Evolutionary conservation across 164 flowering plant species (phyloP), one percentile per base, ranked within the genome.

Genomic region (Annona squamosa): DNA sequence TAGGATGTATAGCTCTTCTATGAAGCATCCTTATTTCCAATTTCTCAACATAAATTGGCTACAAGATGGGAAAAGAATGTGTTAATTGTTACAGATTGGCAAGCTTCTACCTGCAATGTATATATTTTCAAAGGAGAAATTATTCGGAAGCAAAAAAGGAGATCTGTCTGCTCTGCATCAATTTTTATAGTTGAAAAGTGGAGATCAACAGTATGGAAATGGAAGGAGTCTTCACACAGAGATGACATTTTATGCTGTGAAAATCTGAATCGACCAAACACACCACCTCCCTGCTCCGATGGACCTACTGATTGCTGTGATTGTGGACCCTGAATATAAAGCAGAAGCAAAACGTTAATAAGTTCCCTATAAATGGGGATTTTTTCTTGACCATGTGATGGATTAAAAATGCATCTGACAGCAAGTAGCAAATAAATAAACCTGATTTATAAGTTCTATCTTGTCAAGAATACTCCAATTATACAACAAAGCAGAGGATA

Each of bases 121-220:
- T 86, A 92, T 26, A 89, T 83, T 81, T 91, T 93, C 63, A 75
- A 70, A 42, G 98, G 98, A 65, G 97, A 90, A 71, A 93, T 90
- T 72, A 93, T 83, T 82, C 98, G 83, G 78, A 93, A 93, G 82
- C 98, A 93, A 63, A 93, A 91, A 17, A 91, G 92, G 37, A 93
- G 83, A 82, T 91, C 94, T 67, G 89, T 75, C 81, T 93, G 93
- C 75, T 93, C 97, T 71, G 97, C 94, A 82, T 93, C 97, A 79
- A 90, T 84, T 82, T 93, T 93, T 80, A 93, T 86, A 48, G 87
- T 88, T 69, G 96, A 86, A 13, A 90, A 88, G 19, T 79, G 87
- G 59, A 93, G 88, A 85, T 94, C 93, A 82, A 94, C 84, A 62
- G 91, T 87, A 70, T 73, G 84, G 73, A 81, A 91, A 41, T 85